These are phyloP conservation scores for Protomyces lactucae-debilis DNA, from an alignment of 1,139 yeast species.

Conservation along the genomic window DNA sequence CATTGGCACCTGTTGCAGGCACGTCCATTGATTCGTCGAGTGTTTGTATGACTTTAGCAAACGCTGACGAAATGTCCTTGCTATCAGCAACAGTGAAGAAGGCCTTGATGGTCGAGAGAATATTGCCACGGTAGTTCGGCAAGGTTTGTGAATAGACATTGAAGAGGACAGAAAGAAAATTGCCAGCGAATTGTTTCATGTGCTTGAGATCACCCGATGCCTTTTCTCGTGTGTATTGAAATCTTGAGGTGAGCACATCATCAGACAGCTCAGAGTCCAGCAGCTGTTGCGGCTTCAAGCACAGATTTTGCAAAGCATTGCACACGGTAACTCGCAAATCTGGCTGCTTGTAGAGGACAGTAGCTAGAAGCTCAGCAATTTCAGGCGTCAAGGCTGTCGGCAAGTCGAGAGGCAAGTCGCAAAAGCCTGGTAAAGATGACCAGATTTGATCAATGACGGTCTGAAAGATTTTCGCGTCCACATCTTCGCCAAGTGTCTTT, in stretches of 20 bases:
- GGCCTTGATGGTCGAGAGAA: conserved; percentile 78
- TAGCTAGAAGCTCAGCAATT: conserved; percentile 74
- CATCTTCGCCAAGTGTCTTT: conserved; percentile 41
- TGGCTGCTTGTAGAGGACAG: conserved; percentile 65
- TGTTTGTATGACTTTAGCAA: conserved; percentile 77
- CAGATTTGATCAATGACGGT: conserved; percentile 57
- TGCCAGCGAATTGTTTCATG: conserved; percentile 58
- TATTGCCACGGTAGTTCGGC: conserved; percentile 76
- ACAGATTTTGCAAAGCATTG: conserved; percentile 70
- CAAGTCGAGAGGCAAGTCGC: conserved; percentile 79
- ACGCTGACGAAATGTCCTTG: conserved; percentile 65
- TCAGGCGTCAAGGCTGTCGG: conserved; percentile 57
- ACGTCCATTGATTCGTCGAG: conserved; percentile 71
- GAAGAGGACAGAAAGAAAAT: conserved; percentile 77
- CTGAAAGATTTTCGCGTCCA: conserved; percentile 41
- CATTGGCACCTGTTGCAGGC: conserved; percentile 41
- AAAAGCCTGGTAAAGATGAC: conserved; percentile 84
- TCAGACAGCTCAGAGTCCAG: conserved; percentile 42
- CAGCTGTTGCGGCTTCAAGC: conserved; percentile 67
- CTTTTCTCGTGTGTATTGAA: conserved; percentile 55
- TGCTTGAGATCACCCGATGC: conserved; percentile 58
- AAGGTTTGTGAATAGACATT: conserved; percentile 84
- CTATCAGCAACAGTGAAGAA: conserved; percentile 67
- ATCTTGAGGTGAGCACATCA: conserved; percentile 55
- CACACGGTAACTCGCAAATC: conserved; percentile 75